These are phyloP conservation scores for Pseudogymnoascus sp. DNA, from an alignment of 2,329 filamentous ascomycete species.

Conservation along the genomic window DNA sequence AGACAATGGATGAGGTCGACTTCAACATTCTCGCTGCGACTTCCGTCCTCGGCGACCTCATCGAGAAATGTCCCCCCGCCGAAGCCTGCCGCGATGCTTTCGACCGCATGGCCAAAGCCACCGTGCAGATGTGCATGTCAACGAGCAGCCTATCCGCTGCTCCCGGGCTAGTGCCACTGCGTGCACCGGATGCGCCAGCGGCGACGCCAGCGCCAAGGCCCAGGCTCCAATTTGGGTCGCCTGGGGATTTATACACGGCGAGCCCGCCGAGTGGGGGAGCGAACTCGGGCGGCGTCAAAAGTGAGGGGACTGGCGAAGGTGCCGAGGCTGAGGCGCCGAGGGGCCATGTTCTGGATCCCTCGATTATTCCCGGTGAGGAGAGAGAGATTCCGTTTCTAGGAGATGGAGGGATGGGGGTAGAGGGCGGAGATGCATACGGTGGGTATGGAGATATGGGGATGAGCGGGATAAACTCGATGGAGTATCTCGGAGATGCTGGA, in stretches of 20 bases:
- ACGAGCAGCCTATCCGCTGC: slow-evolving; percentile 67
- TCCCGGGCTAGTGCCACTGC: background rate
- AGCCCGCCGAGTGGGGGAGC: background rate
- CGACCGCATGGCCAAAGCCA: slow-evolving; percentile 89
- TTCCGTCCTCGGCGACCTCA: slow-evolving; percentile 83
- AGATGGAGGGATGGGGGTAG: background rate
- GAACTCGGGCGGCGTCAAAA: background rate
- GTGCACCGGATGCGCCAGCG: background rate
- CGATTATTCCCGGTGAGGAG: background rate
- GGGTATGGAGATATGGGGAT: slow-evolving; percentile 24
- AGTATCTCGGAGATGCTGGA: slow-evolving; percentile 11
- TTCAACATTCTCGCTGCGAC: slow-evolving; percentile 91
- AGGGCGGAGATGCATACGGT: slow-evolving; percentile 11
- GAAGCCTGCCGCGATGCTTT: slow-evolving; percentile 94
- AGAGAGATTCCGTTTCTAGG: background rate
- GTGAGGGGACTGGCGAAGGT: background rate
- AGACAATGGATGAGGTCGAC: slow-evolving; percentile 93
- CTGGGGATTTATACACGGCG: background rate
- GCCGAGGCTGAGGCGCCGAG: background rate
- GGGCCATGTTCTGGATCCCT: background rate
- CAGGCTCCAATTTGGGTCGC: background rate
- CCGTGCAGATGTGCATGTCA: slow-evolving; percentile 87
- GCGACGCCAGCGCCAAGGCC: background rate
- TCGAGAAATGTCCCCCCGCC: slow-evolving; percentile 89
- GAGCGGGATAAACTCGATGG: slow-evolving; percentile 1